Base-by-base conservation (phyloP, 352 stramenopile species). In the Peronosclerospora sorghi region DNA sequence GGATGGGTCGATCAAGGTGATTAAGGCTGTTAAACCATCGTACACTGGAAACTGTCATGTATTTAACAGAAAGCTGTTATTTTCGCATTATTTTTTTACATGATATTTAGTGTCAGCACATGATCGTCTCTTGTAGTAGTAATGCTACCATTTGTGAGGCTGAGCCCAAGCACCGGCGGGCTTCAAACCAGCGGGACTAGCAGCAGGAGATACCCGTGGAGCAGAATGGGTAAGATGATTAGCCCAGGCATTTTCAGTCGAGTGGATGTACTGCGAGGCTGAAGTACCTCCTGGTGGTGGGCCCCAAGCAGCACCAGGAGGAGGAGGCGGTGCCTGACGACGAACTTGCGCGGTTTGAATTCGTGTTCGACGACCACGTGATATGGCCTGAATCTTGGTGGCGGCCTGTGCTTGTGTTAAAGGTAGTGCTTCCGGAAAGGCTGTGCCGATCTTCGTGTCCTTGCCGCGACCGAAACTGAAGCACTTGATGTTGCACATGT, bases 401-500 rank as follows among this genome's bases (percentile, higher is more conserved):
- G 79, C 79, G 0, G 79, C 79, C 45, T 92, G 74, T 4, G 68
- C 63, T 13, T 86, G 69, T 10, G 64, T 85, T 34, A 89, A 46
- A 0, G 79, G 79, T 17, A 83, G 53, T 13, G 74, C 74, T 20
- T 92, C 79, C 0, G 76, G 79, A 62, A 86, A 92, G 14, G 78
- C 70, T 17, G 78, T 83, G 19, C 77, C 81, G 37, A 93, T 85
- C 68, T 87, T 94, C 26, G 62, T 65, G 48, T 72, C 60, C 14
- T 80, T 63, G 17, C 78, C 80, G 32, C 59, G 75, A 1, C 71
- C 80, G 43, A 93, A 94, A 30, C 69, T 67, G 46, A 81, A 89
- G 59, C 87, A 95, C 60, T 95, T 96, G 62, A 94, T 82, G 57
- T 93, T 93, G 56, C 69, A 72, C 43, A 84, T 59, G 60, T 95